Base-by-base conservation (phyloP, 2,329 filamentous ascomycete genomes). In the Tricladium varicosporioides region DNA sequence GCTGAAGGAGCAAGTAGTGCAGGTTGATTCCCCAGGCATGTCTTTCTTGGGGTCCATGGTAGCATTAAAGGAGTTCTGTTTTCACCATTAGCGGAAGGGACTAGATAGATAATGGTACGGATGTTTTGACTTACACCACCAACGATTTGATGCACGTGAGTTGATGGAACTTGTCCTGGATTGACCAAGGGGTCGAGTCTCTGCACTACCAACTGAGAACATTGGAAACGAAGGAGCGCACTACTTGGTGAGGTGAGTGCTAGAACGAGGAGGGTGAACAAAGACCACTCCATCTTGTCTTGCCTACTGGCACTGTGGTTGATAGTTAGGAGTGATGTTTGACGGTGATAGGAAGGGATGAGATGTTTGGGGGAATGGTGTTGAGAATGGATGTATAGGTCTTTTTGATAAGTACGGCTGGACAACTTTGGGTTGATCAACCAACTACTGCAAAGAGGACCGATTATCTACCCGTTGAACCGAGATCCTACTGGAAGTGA, bases 21-120 rank as follows among this genome's bases (percentile, higher is more conserved):
- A 71, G 0, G 65, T 68, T 0, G 69, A 67, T 43, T 64, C 56
- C 1, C 68, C 44, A 52, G 69, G 67, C 54, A 70, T 64, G 32
- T 67, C 64, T 22, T 60, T 57, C 7, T 54, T 54, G 5, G 65
- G 61, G 51, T 71, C 66, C 74, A 76, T 75, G 18, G 71, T 70
- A 8, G 70, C 61, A 57, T 75, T 75, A 70, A 76, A 74, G 1
- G 73, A 71, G 61, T 75, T 73, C 54, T 59, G 19, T 2, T 13
- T 27, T 27, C 22, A 5, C 32, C 8, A 13, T 58, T 27, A 55
- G 52, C 22, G 36, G 5, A 31, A 46, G 22, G 36, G 9, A 22
- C 18, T 31, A 9, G 15, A 13, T 31, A 18, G 45, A 8, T 27
- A 22, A 8, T 33, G 14, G 1, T 18, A 32, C 18, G 22, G 15